These are phyloP conservation scores for Gremmenia infestans DNA, from an alignment of 2,329 filamentous ascomycete genomes.

Conservation along the genomic window DNA sequence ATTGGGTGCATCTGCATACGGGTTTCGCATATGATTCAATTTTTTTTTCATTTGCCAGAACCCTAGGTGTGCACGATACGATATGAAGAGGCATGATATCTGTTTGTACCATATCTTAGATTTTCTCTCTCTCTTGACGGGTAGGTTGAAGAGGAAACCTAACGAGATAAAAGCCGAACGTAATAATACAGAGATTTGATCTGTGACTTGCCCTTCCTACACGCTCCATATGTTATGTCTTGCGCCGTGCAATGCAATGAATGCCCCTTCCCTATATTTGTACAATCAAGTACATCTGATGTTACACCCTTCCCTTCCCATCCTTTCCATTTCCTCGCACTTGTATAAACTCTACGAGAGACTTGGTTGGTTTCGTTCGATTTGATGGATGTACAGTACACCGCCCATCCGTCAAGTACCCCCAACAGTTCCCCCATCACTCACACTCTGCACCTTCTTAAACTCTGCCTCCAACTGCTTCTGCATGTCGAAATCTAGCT, in stretches of 20 bases:
- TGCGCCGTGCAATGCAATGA: too few species aligned
- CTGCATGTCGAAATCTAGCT: slow-evolving; percentile 94
- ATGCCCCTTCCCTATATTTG: too few species aligned
- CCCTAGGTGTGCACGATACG: not conserved
- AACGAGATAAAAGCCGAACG: slow-evolving; percentile 2
- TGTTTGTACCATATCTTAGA: slow-evolving; percentile 16
- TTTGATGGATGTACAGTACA: not conserved
- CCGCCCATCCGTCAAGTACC: slow-evolving; percentile 1
- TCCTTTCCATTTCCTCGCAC: too few species aligned
- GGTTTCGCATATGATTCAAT: not conserved
- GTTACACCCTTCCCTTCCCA: too few species aligned
- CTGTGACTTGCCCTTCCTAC: not conserved
- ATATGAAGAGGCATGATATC: not conserved
- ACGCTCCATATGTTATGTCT: not conserved
- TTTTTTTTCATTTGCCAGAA: too few species aligned
- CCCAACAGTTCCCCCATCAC: slow-evolving; percentile 36
- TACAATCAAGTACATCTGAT: too few species aligned
- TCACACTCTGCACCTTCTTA: slow-evolving; percentile 78
- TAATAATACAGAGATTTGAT: slow-evolving; percentile 12
- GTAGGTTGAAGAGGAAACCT: too few species aligned
- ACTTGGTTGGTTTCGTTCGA: not conserved
- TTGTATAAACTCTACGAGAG: too few species aligned
- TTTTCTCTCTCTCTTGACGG: too few species aligned
- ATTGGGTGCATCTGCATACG: slow-evolving; percentile 12
- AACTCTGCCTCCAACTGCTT: slow-evolving; percentile 81